Conservation (phyloP, 257 asterid genomes). For the Solanum gracilifrons region DNA sequence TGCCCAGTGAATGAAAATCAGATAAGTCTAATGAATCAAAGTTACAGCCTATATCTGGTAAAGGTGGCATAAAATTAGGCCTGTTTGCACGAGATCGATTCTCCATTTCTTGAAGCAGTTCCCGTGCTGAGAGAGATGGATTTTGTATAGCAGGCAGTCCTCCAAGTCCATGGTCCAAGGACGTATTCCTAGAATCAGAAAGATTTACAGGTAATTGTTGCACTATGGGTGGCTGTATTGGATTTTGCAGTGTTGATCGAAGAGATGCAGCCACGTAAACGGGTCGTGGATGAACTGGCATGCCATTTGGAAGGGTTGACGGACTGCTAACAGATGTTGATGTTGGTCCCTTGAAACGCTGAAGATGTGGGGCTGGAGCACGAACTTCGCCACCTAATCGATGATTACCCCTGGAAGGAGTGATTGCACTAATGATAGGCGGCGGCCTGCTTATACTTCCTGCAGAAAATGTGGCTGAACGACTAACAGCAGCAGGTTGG, state of each 20-base stretch:
- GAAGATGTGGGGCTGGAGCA: constrained; percentile 13
- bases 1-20: constrained; percentile 14
- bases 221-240: constrained; percentile 1
- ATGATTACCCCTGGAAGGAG: constrained; percentile 4
- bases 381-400: neutral
- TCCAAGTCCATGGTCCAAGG: constrained; percentile 1
- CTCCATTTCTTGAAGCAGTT: constrained; percentile 16
- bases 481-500: neutral
- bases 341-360: neutral
- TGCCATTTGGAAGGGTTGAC: constrained; percentile 1
- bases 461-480: neutral
- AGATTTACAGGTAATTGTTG: neutral
- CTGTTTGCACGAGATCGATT: constrained; percentile 7
- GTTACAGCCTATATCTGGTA: constrained; percentile 1
- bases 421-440: neutral
- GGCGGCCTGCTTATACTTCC: neutral
- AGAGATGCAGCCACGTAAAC: constrained; percentile 3
- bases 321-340: neutral
- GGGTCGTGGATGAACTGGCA: constrained; percentile 6
- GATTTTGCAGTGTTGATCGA: neutral
- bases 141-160: neutral
- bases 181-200: neutral
- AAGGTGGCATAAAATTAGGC: constrained; percentile 4
- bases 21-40: constrained; percentile 11
- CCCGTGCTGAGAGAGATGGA: neutral